Evolutionary conservation across 352 stramenopile species (phyloP), one percentile per base, ranked within the genome.

Genomic region (Saprolegnia parasitica): DNA sequence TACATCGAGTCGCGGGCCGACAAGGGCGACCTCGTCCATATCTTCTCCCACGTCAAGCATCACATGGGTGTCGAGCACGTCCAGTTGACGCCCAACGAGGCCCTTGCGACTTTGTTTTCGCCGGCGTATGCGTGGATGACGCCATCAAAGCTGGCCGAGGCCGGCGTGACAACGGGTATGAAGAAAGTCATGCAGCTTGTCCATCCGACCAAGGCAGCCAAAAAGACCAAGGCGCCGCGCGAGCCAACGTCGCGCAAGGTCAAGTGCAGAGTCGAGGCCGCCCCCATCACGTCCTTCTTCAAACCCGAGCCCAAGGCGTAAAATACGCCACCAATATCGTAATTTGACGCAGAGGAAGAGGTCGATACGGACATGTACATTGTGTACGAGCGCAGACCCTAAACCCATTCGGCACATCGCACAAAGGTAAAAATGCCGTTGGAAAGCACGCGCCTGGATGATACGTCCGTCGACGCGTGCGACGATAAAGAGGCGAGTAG

Each of bases 21-120:
- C 50, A 47, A 91, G 1, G 84, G 86, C 40, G 79, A 91, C 13
- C 77, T 96, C 39, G 79, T 81, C 15, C 89, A 96, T 74, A 80
- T 96, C n/a, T 96, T 96, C 70, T 96, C 89, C 9, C 89, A 96
- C 50, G 79, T 96, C 15, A 93, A 92, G 77, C 89, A 96, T 45
- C 79, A 95, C 76, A 96, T 96, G 89, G 84, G 88, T 61, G 77
- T 96, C 32, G 86, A 96, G 71, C 84, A 93, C 62, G 11, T 96
- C 23, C 84, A 92, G 67, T 88, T 92, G 52, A 57, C 71, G 8
- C 60, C 9, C 21, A 20, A 56, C 11, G 55, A 73, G 26, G 80
- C 8, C 23, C 16, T 58, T 16, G 16, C 8, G 15, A 15, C 77
- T 5, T 46, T 54, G n/a, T 11, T 68, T 37, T 11, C 23, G n/a